Conservation (phyloP, 305 asterid genomes). For the Fraxinus xanthoxyloides region DNA sequence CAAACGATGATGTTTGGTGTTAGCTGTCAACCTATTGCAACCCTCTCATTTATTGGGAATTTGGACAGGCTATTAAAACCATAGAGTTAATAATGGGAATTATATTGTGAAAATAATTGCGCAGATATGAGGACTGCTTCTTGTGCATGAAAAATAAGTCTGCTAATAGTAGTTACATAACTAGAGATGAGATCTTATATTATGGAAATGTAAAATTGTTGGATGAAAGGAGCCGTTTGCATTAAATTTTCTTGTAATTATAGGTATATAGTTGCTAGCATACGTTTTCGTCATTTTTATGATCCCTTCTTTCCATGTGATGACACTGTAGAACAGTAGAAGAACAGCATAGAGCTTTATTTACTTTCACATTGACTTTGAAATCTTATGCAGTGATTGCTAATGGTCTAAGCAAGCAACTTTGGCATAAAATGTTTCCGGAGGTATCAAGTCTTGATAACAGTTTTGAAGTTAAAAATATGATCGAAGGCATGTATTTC, state of each 20-base stretch:
- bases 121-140: neutral
- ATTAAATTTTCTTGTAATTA: neutral
- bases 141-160: neutral
- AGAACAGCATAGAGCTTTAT: neutral
- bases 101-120: neutral
- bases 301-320: neutral
- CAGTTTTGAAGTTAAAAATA: conserved; percentile 34
- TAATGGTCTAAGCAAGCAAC: conserved; percentile 54
- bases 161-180: neutral
- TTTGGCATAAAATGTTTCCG: conserved; percentile 57
- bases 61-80: neutral
- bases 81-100: neutral
- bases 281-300: neutral
- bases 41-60: neutral
- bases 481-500: conserved; percentile 27
- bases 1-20: neutral
- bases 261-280: neutral
- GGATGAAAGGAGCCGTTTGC: neutral
- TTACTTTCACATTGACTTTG: neutral
- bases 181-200: neutral
- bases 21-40: neutral
- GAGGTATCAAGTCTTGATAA: conserved; percentile 38
- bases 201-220: neutral
- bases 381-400: conserved; percentile 54
- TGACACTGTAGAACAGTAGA: neutral